Evolutionary conservation across 2,329 filamentous ascomycete species (phyloP), one percentile per base, ranked within the genome.

Genomic region (Alternaria viburni): DNA sequence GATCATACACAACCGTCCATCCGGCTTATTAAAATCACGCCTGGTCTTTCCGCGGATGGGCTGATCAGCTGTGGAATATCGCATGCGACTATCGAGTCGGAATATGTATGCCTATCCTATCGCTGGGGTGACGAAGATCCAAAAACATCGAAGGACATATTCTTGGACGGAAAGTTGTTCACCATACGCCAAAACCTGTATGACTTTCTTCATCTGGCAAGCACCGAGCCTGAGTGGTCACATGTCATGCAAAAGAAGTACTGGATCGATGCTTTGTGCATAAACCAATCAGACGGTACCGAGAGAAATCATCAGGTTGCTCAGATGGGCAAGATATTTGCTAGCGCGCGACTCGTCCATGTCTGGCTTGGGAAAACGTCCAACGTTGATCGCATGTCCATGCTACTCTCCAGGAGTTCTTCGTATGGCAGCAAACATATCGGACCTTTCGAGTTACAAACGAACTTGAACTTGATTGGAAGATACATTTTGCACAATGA

Each of bases 281-380:
- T 67, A 25, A 50, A 67, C 41, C 64, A 67, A 28, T 26, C 51
- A 3, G 57, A 61, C 13, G 44, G 46, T 8, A 15, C 28, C 1
- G 64, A 67, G 43, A 32, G 61, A 5, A 67, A 65, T n/a, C 57
- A 60, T 23, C 68, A 70, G 32, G 59, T 70, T 17, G 36, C 54
- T 6, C 59, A 68, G 13, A 70, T 70, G 68, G 64, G 61, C 6
- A 25, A 49, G 5, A 65, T 67, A 2, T 70, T 61, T n/a, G 47
- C 57, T 5, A 19, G 21, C 3, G 60, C 64, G 6, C 49, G 21
- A 17, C 19, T 23, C 9, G 61, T 64, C 2, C 51, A 60, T 25
- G 23, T 63, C 1, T 66, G 63, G 63, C 56, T 62, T 13, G 30
- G 28, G 12, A 13, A 6, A 30, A 30, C 28, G 11, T 13, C 28